Percentiles rank a stretch among this genome's conserved stretches.
Evolutionary conservation across 345 rosid genomes (phyloP).

Genomic region (Arabidopsis arenosa): DNA sequence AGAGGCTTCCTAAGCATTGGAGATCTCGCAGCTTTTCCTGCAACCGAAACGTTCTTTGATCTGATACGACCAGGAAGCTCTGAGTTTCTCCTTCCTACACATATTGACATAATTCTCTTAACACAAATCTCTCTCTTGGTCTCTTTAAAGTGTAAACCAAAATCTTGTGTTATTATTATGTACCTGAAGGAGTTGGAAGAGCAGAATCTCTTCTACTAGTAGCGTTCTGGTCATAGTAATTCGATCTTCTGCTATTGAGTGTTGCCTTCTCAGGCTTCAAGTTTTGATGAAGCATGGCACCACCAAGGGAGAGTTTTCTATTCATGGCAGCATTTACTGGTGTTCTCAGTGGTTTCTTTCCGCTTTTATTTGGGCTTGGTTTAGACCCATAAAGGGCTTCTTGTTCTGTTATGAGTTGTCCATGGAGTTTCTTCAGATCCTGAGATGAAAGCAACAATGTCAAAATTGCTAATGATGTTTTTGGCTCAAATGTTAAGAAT

Average conservation of each 20-base stretch:
- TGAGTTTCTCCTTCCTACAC: slow-evolving; percentile 61
- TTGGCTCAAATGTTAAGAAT: background rate
- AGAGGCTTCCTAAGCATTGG: slow-evolving; percentile 58
- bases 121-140: background rate
- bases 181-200: slow-evolving; percentile 38
- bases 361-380: slow-evolving; percentile 67
- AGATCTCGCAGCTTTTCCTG: slow-evolving; percentile 46
- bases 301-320: slow-evolving; percentile 67
- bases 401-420: slow-evolving; percentile 63
- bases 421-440: slow-evolving; percentile 75
- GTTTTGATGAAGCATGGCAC: slow-evolving; percentile 64
- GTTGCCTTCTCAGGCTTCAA: slow-evolving; percentile 52
- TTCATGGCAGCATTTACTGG: slow-evolving; percentile 47
- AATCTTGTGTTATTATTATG: slow-evolving; percentile 8
- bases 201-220: slow-evolving; percentile 42
- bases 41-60: slow-evolving; percentile 45
- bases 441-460: slow-evolving; percentile 36
- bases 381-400: slow-evolving; percentile 67
- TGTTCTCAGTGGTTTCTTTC: slow-evolving; percentile 55
- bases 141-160: slow-evolving; percentile 14
- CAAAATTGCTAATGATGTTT: slow-evolving; percentile 6
- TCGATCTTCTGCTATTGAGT: slow-evolving; percentile 43
- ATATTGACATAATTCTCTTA: slow-evolving; percentile 13
- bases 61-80: slow-evolving; percentile 55
- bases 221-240: slow-evolving; percentile 44